Percentiles rank a stretch among this genome's conserved stretches.
Conservation (phyloP, 495 filamentous ascomycete species). For the Aspergillus egyptiacus region DNA sequence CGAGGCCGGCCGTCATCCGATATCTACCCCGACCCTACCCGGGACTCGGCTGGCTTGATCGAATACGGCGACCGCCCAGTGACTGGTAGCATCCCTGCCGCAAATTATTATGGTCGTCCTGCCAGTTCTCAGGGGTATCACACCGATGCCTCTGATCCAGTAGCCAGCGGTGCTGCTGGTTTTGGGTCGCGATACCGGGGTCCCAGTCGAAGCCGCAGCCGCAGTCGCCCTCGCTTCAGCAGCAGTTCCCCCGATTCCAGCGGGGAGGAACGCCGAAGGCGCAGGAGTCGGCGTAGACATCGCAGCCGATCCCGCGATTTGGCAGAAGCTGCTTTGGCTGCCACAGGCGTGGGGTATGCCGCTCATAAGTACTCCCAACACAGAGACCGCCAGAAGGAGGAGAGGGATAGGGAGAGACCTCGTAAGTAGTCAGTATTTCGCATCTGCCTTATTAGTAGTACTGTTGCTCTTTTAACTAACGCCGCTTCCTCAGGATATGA, state of each 20-base stretch:
- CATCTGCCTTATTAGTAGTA: not conserved
- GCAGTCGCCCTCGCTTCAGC: conserved; percentile 36
- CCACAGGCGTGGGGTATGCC: conserved; percentile 71
- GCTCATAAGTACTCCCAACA: conserved; percentile 61
- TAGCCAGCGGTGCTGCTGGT: conserved; percentile 13
- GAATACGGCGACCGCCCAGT: conserved; percentile 71
- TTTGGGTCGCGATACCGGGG: conserved; percentile 29
- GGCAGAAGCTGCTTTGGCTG: conserved; percentile 63
- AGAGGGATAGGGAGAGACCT: conserved; percentile 26
- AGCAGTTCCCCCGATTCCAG: conserved; percentile 45
- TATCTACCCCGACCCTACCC: conserved; percentile 50
- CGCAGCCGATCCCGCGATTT: conserved; percentile 60
- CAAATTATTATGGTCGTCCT: conserved; percentile 47
- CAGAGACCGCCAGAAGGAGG: conserved; percentile 53
- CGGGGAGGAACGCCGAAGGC: conserved; percentile 31
- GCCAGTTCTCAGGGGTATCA: conserved; percentile 37
- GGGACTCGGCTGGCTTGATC: conserved; percentile 63
- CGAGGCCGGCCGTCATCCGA: conserved; percentile 50
- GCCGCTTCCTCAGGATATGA: conserved; percentile 20
- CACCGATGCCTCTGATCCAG: conserved; percentile 28
- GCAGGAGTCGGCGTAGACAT: conserved; percentile 36
- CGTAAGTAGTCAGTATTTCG: conserved; percentile 18
- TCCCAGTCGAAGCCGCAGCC: conserved; percentile 35
- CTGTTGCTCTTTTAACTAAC: conserved; percentile 5
- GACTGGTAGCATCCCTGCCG: conserved; percentile 43